These are phyloP conservation scores for Elaeis guineensis DNA, from an alignment of 176 grass and related monocot species.

Conservation along the genomic window DNA sequence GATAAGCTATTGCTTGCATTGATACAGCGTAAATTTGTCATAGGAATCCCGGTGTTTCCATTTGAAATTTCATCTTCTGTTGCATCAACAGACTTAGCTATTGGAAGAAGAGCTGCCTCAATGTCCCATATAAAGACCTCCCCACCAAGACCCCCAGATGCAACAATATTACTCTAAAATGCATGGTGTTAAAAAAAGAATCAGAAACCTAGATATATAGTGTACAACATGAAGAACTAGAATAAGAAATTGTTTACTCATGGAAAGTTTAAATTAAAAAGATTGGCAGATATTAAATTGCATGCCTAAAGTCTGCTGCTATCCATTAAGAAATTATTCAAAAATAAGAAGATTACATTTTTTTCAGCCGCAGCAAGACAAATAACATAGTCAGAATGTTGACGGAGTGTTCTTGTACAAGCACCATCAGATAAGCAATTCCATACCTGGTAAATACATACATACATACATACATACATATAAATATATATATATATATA, in stretches of 20 bases:
- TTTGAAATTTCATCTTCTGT: constrained; percentile 70
- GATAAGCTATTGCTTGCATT: constrained; percentile 31
- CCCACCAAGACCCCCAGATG: constrained; percentile 84
- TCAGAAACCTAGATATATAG: constrained; percentile 2
- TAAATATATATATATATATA: no score
- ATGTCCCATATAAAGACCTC: constrained; percentile 99
- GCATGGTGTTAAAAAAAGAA: constrained; percentile 17
- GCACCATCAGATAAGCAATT: constrained; percentile 75
- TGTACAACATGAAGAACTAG: background rate
- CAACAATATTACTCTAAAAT: constrained; percentile 78
- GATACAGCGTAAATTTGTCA: constrained; percentile 57
- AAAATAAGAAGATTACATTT: constrained; percentile 47
- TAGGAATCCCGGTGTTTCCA: constrained; percentile 49
- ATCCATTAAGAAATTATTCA: background rate
- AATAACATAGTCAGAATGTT: constrained; percentile 94
- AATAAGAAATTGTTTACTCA: background rate
- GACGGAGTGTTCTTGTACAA: constrained; percentile 74
- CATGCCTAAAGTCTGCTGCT: no score
- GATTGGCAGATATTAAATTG: no score
- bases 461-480: background rate
- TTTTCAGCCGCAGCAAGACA: constrained; percentile 82
- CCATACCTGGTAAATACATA: constrained; percentile 53
- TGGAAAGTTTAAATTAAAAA: no score
- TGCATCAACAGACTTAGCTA: constrained; percentile 56
- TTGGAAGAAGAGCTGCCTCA: constrained; percentile 66